Evolutionary conservation across 345 rosid genomes (phyloP).

Genomic region (Microthlaspi erraticum): DNA sequence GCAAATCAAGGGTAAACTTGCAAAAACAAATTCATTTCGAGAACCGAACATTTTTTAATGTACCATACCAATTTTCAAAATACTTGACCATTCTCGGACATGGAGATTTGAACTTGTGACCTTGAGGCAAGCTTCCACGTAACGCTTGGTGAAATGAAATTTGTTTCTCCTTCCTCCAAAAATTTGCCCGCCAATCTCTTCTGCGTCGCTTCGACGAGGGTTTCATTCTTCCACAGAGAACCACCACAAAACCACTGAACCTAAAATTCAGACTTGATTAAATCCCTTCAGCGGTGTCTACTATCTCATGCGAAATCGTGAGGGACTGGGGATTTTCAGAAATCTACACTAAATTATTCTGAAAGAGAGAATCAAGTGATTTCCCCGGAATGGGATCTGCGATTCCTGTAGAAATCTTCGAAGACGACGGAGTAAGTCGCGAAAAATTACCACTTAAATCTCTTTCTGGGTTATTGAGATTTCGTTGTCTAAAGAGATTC

Average conservation of each 20-base stretch:
- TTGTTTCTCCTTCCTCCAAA: neutral
- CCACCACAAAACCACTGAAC: neutral
- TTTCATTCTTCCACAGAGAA: constrained; percentile 18
- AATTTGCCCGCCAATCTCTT: constrained; percentile 37
- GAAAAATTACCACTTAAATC: neutral
- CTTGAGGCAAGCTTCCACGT: too few species aligned
- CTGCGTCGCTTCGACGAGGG: constrained; percentile 23
- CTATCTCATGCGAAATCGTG: neutral
- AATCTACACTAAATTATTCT: neutral
- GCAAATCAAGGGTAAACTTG: too few species aligned
- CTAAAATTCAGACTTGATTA: neutral
- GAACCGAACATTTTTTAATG: too few species aligned
- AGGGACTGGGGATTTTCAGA: neutral
- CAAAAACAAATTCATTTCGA: too few species aligned
- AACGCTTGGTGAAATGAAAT: too few species aligned
- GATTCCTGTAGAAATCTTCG: constrained; percentile 45
- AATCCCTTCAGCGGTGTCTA: neutral
- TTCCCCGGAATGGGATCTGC: constrained; percentile 46
- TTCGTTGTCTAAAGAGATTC: neutral
- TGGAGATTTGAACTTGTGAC: too few species aligned
- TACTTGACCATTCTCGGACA: too few species aligned
- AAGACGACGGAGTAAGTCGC: constrained; percentile 58
- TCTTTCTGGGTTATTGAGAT: constrained; percentile 16
- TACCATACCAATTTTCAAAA: too few species aligned
- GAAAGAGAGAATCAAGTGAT: neutral